Evolutionary conservation across 768 basidiomycete species (phyloP), one percentile per base, ranked within the genome.

Genomic region (Pleurotus eryngii): DNA sequence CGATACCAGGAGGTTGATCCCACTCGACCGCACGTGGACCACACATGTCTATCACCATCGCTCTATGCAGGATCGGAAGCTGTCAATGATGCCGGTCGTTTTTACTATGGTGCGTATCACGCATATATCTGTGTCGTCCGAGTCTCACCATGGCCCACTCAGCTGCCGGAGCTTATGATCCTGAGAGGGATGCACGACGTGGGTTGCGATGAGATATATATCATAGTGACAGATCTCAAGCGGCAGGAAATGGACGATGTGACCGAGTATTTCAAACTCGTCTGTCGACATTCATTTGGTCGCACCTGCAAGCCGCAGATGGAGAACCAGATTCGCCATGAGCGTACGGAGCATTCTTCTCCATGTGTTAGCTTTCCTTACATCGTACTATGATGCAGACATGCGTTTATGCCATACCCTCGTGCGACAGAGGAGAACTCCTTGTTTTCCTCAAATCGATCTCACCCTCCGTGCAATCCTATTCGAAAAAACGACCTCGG

Each of bases 361-460:
- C 22, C 30, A 50, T 15, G 46, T 30, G 17, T 56, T 8, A 38
- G 57, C 67, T 51, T 18, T 6, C 30, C 46, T 30, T 54, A 14
- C 20, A 37, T 27, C 38, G 26, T 43, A 58, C 47, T 40, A 15
- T 57, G 14, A 42, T 35, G 18, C 58, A 80, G 79, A 90, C 68
- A 87, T 88, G 79, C 84, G 84, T 22, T 71, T 90, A 46, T 82
- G 76, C 57, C 86, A 89, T 64, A 81, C 82, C 8, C 76, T 90
- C 53, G 79, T 83, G 57, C 81, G 82, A 45, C 85, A 88, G 64
- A 81, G 81, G 35, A 81, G 89, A n/a, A 85, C 81, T 4, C 89
- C 89, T 0, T 90, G 89, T 68, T 89, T 90, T 69, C 89, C 89
- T 4, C 89, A 90, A 70, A 87, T 90, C 71, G 89, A 90, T 71